A percentile compares a stretch with the other conserved stretches of the same genome.
Evolutionary conservation across 2,329 filamentous ascomycete species (phyloP).

Genomic region (Coniochaeta pulveracea): DNA sequence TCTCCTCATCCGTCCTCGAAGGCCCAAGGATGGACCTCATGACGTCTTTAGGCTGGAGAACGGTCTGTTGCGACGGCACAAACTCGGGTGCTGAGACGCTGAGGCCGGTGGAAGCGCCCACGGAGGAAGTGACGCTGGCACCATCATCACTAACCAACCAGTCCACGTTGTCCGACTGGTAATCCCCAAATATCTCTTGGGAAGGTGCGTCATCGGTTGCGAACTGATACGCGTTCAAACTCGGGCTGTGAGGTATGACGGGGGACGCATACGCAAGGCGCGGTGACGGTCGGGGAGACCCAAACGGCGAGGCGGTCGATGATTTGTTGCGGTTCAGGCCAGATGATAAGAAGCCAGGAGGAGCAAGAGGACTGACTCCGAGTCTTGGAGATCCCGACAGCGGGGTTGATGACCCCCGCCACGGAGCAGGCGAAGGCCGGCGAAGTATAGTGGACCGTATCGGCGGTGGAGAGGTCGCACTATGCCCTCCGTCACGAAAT

Average conservation of each 20-base stretch:
- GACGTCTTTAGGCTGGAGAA: slow-evolving; percentile 98
- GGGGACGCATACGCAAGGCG: slow-evolving; percentile 83
- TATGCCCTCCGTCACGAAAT: slow-evolving; percentile 56
- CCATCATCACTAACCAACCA: slow-evolving; percentile 90
- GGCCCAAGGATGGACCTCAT: slow-evolving; percentile 88
- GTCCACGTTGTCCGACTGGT: slow-evolving; percentile 89
- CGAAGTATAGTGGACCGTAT: slow-evolving; percentile 84
- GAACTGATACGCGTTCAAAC: slow-evolving; percentile 90
- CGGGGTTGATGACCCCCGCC: slow-evolving; percentile 77
- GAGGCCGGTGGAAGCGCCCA: slow-evolving; percentile 56
- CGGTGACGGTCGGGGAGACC: slow-evolving; percentile 85
- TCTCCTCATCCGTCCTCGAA: slow-evolving; percentile 83
- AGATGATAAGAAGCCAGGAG: slow-evolving; percentile 71
- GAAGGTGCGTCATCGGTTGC: slow-evolving; percentile 69
- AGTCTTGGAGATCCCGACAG: slow-evolving; percentile 72
- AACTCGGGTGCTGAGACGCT: slow-evolving; percentile 78
- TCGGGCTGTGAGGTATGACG: slow-evolving; percentile 86
- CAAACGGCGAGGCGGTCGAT: slow-evolving; percentile 70
- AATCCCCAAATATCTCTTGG: slow-evolving; percentile 80
- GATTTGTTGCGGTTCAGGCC: slow-evolving; percentile 69
- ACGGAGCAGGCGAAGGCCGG: slow-evolving; percentile 83
- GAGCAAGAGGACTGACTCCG: slow-evolving; percentile 71
- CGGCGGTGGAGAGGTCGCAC: slow-evolving; percentile 65
- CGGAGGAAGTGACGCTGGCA: slow-evolving; percentile 67
- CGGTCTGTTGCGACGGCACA: slow-evolving; percentile 54